Evolutionary conservation across 306 rosid genomes (phyloP), one percentile per base, ranked within the genome.

Genomic region (Glycine latifolia): DNA sequence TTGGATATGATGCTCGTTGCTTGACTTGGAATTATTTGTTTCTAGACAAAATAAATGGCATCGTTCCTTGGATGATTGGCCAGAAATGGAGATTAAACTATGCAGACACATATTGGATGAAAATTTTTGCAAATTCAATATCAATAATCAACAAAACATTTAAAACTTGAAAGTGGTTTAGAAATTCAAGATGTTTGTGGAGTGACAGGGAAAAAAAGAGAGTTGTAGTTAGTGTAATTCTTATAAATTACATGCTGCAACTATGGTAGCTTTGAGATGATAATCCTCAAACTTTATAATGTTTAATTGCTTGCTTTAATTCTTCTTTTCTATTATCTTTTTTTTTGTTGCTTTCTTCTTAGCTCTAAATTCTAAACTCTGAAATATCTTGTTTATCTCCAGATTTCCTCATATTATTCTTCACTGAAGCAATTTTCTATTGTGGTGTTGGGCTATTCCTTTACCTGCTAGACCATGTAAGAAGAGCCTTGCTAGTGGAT

Each of bases 401-500:
- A 95, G 99, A 95, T 85, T 95, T 95, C 91, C 98, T 95, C 85
- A 95, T 95, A 88, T 81, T 95, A 87, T 95, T 95, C 92, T 93
- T 95, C 92, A 93, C 98, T 55, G 99, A 95, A 86, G 98, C 97
- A 73, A 88, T 93, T 71, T 95, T 95, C 93, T 95, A 95, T 75
- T 82, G 92, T 61, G 99, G 99, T 43, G 98, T 91, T 85, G 97
- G 88, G 4, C 88, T 86, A 53, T 95, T 93, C 79, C 93, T 95
- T 87, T 81, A 79, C 71, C 82, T 93, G 68, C 88, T 93, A 33
- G 97, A 92, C 86, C 85, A 14, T 79, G 83, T 87, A 85, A 85
- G 91, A 84, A 84, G 97, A 86, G 90, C 97, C 17, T 0, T 84
- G 16, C 81, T 82, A 81, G 79, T 80, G 26, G 91, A 84, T 58